Conservation (phyloP, 225 moss, liverwort and hornwort genomes). For the Pseudoscleropodium purum region DNA sequence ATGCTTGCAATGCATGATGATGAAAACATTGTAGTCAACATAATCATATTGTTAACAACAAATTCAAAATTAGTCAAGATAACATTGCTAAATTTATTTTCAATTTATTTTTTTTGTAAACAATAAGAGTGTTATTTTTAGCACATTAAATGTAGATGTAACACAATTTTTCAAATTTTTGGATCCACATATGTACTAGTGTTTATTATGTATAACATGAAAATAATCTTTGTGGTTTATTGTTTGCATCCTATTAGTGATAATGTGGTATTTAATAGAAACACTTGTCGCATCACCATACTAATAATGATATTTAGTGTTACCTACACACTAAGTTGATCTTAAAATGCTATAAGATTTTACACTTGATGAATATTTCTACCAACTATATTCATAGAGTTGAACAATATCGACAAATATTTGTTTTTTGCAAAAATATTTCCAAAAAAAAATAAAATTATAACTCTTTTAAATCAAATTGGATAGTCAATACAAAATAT, state of each 20-base stretch:
- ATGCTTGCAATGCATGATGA: background rate
- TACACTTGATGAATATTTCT: background rate
- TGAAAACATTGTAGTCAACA: background rate
- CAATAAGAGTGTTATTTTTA: background rate
- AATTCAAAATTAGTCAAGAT: background rate
- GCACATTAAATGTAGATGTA: background rate
- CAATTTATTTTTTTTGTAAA: fast-evolving
- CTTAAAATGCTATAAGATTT: background rate
- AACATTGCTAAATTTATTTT: background rate
- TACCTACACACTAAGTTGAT: background rate
- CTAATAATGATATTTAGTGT: background rate
- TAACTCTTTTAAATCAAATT: background rate
- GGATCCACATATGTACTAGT: background rate
- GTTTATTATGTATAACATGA: fast-evolving
- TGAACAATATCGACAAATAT: background rate
- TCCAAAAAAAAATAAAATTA: background rate
- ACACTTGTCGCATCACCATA: fast-evolving
- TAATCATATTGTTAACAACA: background rate
- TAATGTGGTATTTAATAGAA: background rate
- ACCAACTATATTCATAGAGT: background rate
- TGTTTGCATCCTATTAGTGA: background rate
- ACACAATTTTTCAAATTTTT: background rate
- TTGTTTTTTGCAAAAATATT: background rate
- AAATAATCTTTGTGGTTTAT: background rate
- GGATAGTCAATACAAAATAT: background rate